phyloP scores from a whole-genome alignment of 2,329 filamentous ascomycete genomes.

The Xylariaceae sp. region DNA sequence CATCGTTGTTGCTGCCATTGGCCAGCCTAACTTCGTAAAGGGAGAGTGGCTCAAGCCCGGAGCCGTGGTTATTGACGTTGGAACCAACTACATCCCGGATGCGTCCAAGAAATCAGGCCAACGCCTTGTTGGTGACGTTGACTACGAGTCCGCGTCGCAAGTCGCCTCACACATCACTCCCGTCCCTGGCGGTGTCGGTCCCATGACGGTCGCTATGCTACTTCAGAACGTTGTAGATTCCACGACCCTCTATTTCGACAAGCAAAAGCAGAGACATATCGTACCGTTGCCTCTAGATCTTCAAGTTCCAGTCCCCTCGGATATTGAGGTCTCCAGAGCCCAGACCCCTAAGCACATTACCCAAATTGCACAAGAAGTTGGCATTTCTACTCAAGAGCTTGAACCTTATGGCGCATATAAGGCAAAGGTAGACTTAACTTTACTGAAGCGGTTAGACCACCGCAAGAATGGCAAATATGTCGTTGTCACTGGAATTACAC shows the following conservation, averaged over 20 bases:
- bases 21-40: constrained; percentile 80
- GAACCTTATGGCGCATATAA: constrained; percentile 95
- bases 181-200: constrained; percentile 92
- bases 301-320: constrained; percentile 80
- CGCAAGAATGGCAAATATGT: constrained; percentile 87
- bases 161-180: constrained; percentile 93
- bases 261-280: constrained; percentile 75
- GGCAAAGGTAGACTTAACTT: constrained; percentile 82
- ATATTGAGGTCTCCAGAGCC: constrained; percentile 85
- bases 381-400: constrained; percentile 82
- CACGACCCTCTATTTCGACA: constrained; percentile 75
- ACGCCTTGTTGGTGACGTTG: constrained; percentile 90
- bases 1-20: constrained; percentile 88
- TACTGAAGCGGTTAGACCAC: constrained; percentile 81
- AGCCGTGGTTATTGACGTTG: constrained; percentile 94
- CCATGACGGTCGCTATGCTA: constrained; percentile 99
- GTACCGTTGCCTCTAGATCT: constrained; percentile 80
- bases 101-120: constrained; percentile 86
- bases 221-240: constrained; percentile 92
- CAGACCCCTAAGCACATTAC: constrained; percentile 93
- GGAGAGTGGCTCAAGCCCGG: constrained; percentile 94
- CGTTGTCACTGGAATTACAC: constrained; percentile 91
- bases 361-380: constrained; percentile 76
- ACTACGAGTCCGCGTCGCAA: constrained; percentile 78
- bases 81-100: constrained; percentile 93